These are phyloP conservation scores for Sorghum bicolor DNA, from an alignment of 176 grass and related monocot genomes.

Conservation along the genomic window DNA sequence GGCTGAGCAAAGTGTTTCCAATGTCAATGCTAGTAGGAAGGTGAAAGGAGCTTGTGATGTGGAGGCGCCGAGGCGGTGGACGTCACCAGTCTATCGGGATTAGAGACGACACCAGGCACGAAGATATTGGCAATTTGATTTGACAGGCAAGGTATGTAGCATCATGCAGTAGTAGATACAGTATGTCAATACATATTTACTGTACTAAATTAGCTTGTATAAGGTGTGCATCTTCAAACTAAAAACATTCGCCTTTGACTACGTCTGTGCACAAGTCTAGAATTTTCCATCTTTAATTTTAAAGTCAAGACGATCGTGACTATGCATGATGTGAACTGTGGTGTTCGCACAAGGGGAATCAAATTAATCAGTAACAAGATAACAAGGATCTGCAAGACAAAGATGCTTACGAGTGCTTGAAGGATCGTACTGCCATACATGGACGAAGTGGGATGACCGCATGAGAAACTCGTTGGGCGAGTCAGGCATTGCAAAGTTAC, in stretches of 20 bases:
- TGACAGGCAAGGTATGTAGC: neutral
- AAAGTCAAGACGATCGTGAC: no score
- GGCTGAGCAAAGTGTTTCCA: neutral
- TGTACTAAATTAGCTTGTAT: neutral
- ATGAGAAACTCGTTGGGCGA: neutral
- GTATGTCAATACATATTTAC: neutral
- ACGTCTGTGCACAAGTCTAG: neutral
- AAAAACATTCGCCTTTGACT: neutral
- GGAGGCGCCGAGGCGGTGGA: no score
- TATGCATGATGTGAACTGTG: neutral
- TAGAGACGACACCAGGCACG: neutral
- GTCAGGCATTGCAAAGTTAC: neutral
- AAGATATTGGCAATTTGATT: neutral
- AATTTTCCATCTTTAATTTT: neutral
- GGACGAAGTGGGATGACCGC: conserved; percentile 18
- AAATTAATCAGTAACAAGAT: neutral
- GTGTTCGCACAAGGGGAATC: neutral
- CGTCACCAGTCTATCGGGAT: neutral
- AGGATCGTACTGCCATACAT: conserved; percentile 4
- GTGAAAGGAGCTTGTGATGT: neutral
- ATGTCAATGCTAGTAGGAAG: neutral
- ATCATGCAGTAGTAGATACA: neutral
- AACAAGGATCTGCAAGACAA: neutral
- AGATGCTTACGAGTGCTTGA: neutral
- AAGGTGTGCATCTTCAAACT: neutral